Percentiles rank a stretch among this genome's conserved stretches.
These are phyloP conservation scores for Xylaria multiplex DNA, from an alignment of 2,329 filamentous ascomycete species.

Conservation along the genomic window DNA sequence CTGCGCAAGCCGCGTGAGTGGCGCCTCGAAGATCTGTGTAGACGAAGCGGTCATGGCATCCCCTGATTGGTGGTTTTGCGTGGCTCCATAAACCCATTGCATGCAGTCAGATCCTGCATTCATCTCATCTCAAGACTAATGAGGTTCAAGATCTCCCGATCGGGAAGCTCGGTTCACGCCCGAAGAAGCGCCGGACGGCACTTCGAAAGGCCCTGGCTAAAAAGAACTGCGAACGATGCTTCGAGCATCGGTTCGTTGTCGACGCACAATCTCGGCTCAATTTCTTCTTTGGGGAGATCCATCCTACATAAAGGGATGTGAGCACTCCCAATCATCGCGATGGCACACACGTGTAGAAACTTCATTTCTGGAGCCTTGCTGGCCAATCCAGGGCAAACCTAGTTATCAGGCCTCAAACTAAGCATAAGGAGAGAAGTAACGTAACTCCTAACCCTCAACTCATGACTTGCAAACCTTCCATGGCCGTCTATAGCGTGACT, in stretches of 20 bases:
- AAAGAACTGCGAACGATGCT: slow-evolving; percentile 19
- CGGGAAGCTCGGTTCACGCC: slow-evolving; percentile 35
- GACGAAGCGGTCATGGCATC: slow-evolving; percentile 2
- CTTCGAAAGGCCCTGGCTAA: slow-evolving; percentile 16
- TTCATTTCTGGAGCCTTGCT: slow-evolving; percentile 2
- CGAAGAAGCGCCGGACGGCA: slow-evolving; percentile 38
- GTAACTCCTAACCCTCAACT: slow-evolving; percentile 21
- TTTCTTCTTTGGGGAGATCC: slow-evolving; percentile 24
- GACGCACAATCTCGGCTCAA: slow-evolving; percentile 30
- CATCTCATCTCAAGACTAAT: slow-evolving; percentile 28
- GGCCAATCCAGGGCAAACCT: not conserved
- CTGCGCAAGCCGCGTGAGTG: slow-evolving; percentile 43
- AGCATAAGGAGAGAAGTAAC: slow-evolving; percentile 23
- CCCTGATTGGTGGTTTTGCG: slow-evolving; percentile 23
- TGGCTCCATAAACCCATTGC: slow-evolving; percentile 13
- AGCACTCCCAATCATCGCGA: slow-evolving; percentile 10
- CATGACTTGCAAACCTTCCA: slow-evolving; percentile 23
- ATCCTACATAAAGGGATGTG: slow-evolving; percentile 2
- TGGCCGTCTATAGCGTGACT: slow-evolving; percentile 7
- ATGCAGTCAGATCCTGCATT: slow-evolving; percentile 18
- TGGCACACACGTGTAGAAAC: slow-evolving; percentile 11
- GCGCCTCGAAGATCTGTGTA: slow-evolving; percentile 33
- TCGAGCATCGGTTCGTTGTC: not conserved
- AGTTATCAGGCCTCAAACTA: not conserved
- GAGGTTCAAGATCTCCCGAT: slow-evolving; percentile 25